Base-by-base conservation (phyloP, 2,329 filamentous ascomycete genomes). In the Scopulariopsis brevicaulis region DNA sequence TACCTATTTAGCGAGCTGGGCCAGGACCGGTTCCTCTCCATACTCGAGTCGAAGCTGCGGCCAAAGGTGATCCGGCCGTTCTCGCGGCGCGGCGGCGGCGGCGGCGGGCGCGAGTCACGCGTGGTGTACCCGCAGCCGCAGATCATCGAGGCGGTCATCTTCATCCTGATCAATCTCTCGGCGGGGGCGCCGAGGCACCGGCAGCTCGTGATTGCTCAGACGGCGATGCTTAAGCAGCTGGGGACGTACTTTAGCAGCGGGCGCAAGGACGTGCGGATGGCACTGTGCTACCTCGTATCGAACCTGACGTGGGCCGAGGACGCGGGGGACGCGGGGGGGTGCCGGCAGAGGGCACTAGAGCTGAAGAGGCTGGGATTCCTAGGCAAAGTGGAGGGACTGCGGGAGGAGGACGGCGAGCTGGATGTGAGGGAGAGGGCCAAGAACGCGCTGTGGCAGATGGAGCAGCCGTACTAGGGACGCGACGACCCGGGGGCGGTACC, bases 231-330 rank as follows among this genome's bases (percentile, higher is more conserved):
- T 60, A 84, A 81, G 64, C 80, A 87, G 54, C 76, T 96, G 53
- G 80, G 86, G 10, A 82, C 82, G 18, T 85, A 96, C 58, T 88
- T 94, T 64, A 81, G 76, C 53, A 89, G 90, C 70, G 80, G 83
- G 51, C 83, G 88, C 66, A 80, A 82, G 53, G 83, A 87, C 50
- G 86, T 99, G 7, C 85, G 93, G 6, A 79, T 85, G 22, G 86
- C 86, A 53, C 83, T 94, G 64, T 90, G 90, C 62, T 93, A 92
- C 80, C 78, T 96, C 51, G 79, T 95, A 52, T 88, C 86, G 68
- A 96, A 96, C 68, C 79, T 99, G 51, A 88, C 89, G 0, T 95
- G 87, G 77, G 79, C 86, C 61, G 92, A 96, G 61, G 86, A 93
- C 64, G 37, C 24, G 28, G 77, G 72, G 34, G 91, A 96, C 64